Percentiles rank a stretch among this genome's conserved stretches.
phyloP scores from a whole-genome alignment of 495 filamentous ascomycete genomes.

The Talaromyces ruber region DNA sequence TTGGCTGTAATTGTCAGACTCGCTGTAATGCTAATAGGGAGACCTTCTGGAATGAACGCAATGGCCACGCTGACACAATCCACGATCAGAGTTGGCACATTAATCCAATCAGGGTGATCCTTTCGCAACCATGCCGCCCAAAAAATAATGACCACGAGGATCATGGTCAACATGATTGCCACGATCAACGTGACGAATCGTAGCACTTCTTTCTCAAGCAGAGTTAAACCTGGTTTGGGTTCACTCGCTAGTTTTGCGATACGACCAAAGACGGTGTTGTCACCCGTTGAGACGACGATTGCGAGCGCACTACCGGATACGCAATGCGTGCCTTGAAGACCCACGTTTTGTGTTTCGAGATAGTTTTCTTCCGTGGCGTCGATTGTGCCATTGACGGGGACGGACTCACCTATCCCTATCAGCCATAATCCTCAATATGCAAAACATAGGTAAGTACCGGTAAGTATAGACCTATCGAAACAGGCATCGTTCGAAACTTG shows the following conservation, averaged over 20 bases:
- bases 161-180: conserved; percentile 38
- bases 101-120: conserved; percentile 55
- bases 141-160: conserved; percentile 47
- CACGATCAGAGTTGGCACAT: conserved; percentile 57
- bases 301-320: conserved; percentile 57
- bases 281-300: conserved; percentile 53
- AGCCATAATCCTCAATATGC: neutral
- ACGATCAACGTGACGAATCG: conserved; percentile 60
- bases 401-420: conserved; percentile 43
- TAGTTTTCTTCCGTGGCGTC: conserved; percentile 61
- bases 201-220: conserved; percentile 60
- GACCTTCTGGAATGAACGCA: conserved; percentile 65
- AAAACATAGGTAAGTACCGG: conserved; percentile 29
- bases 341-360: conserved; percentile 64
- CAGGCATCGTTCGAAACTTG: conserved; percentile 56
- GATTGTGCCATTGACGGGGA: conserved; percentile 50
- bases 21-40: conserved; percentile 60
- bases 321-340: conserved; percentile 63
- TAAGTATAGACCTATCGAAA: conserved; percentile 66
- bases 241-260: conserved; percentile 60
- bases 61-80: conserved; percentile 59
- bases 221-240: conserved; percentile 53
- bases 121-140: conserved; percentile 58
- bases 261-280: conserved; percentile 55
- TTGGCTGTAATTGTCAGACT: conserved; percentile 52